phyloP scores from a whole-genome alignment of 2,329 filamentous ascomycete species.

The Exophiala alcalophila region DNA sequence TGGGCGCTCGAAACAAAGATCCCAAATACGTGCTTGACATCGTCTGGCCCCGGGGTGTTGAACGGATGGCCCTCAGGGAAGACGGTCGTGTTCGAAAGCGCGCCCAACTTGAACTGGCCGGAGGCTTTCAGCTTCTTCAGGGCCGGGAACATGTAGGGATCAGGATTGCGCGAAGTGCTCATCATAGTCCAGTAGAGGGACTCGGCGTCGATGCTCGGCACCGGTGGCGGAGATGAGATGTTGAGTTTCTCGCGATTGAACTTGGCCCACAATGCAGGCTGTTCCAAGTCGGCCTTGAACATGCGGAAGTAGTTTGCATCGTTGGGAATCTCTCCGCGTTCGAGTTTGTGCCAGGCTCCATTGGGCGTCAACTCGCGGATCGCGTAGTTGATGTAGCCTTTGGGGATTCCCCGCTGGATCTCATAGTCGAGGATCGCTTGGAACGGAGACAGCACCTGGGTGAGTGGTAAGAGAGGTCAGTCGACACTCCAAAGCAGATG shows the following conservation, averaged over 20 bases:
- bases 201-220: slow-evolving; percentile 73
- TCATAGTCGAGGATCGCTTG: slow-evolving; percentile 94
- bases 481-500: not conserved
- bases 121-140: slow-evolving; percentile 64
- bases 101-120: slow-evolving; percentile 69
- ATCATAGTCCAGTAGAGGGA: slow-evolving; percentile 92
- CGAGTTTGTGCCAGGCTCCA: slow-evolving; percentile 84
- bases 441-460: slow-evolving; percentile 82
- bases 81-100: slow-evolving; percentile 84
- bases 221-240: slow-evolving; percentile 50
- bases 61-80: slow-evolving; percentile 74
- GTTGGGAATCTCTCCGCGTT: slow-evolving; percentile 76
- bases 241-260: slow-evolving; percentile 47
- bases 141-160: slow-evolving; percentile 87
- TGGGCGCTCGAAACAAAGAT: slow-evolving; percentile 85
- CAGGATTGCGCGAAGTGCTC: slow-evolving; percentile 63
- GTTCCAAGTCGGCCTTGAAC: slow-evolving; percentile 72
- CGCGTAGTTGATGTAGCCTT: slow-evolving; percentile 87
- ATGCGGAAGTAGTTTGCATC: slow-evolving; percentile 70
- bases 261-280: slow-evolving; percentile 63
- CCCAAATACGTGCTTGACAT: slow-evolving; percentile 70
- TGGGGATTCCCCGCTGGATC: slow-evolving; percentile 68
- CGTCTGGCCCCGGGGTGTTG: slow-evolving; percentile 52
- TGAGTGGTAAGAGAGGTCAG: not conserved
- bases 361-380: slow-evolving; percentile 74